Base-by-base conservation (phyloP, 2,329 filamentous ascomycete species). In the Colletotrichum sublineola region DNA sequence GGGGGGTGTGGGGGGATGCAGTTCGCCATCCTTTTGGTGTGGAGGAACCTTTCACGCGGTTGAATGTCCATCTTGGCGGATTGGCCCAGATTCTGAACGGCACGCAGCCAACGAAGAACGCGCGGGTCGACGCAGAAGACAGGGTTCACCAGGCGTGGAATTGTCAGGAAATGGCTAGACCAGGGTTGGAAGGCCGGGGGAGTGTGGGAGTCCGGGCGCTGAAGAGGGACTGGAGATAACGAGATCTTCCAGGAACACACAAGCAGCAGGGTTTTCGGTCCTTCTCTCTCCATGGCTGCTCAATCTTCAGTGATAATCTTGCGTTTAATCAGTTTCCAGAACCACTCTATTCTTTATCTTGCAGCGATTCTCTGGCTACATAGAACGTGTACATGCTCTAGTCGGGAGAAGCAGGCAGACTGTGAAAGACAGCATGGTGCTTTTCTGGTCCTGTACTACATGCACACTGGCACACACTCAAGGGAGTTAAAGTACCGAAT, bases 61-160 rank as follows among this genome's bases (percentile, higher is more conserved):
- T 72, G 53, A 67, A 66, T 61, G 69, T 55, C 69, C 60, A 69
- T 64, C 44, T 69, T 67, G 69, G 69, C 64, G 66, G 66, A 69
- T 72, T 69, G 69, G 61, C 66, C 69, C 69, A 56, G 60, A 68
- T 65, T 64, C 66, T 70, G 70, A 48, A 64, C 14, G 36, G 46
- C 55, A 11, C 46, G 53, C 55, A 61, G 66, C 66, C 69, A 72
- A 69, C 66, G 60, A 69, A 60, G 57, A 44, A 24, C 24, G 24
- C 57, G 52, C 64, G 64, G 68, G 44, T n/a, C 63, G 64, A 44
- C 60, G 64, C 53, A 60, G 60, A n/a, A 9, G 69, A 69, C 69
- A 64, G 60, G 69, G 69, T 64, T 64, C 31, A 33, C 60, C 20
- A 65, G 38, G 60, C 53, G 66, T 64, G 53, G 66, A 46, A 64